Conservation (phyloP, 352 stramenopile species). For the Phytophthora foliorum region DNA sequence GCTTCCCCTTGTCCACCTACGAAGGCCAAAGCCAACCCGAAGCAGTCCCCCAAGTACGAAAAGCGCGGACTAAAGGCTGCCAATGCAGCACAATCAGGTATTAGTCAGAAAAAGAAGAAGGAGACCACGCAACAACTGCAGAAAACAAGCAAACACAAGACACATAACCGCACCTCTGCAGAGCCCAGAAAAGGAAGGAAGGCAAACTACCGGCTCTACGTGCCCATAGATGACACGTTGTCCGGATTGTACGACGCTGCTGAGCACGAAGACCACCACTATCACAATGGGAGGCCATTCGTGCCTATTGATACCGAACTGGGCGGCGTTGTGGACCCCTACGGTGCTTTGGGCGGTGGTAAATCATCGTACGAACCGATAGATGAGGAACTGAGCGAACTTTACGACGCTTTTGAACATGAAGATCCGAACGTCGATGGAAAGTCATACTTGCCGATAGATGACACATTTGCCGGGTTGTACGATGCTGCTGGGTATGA, state of each 20-base stretch:
- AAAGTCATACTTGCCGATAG: neutral
- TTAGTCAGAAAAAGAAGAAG: neutral
- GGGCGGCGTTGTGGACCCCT: too few species aligned
- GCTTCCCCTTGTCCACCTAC: neutral
- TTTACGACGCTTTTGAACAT: slow-evolving; percentile 4
- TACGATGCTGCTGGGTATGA: neutral
- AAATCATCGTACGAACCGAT: neutral
- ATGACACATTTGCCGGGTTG: neutral
- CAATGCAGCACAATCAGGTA: neutral
- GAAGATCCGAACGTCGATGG: neutral
- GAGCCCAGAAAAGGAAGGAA: slow-evolving; percentile 8
- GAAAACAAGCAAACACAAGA: neutral
- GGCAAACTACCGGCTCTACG: neutral
- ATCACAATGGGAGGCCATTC: neutral
- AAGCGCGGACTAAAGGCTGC: neutral
- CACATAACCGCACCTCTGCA: neutral
- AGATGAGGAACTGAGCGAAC: neutral
- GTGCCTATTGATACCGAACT: neutral
- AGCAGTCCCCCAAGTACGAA: neutral
- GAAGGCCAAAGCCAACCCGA: neutral
- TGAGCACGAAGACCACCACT: neutral
- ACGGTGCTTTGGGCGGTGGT: neutral
- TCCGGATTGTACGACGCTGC: slow-evolving; percentile 1
- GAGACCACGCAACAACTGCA: neutral
- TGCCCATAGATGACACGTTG: neutral